Conservation (phyloP, 331 rosid genomes). For the Acacia concinna region DNA sequence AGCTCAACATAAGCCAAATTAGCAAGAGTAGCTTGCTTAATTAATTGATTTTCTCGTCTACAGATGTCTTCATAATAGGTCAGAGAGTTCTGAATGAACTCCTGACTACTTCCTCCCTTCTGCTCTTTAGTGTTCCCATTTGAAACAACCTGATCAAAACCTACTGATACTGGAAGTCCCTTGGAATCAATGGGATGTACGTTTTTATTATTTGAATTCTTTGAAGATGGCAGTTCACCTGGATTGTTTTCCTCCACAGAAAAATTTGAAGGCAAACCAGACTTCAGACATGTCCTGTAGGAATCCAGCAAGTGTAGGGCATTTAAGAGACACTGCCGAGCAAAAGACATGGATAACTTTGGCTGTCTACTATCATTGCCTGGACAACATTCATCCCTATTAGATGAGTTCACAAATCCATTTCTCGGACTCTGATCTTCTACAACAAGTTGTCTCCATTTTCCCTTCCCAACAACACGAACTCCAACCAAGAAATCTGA, state of each 20-base stretch:
- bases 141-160: constrained; percentile 61
- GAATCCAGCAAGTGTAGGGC: constrained; percentile 67
- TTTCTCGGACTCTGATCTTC: constrained; percentile 62
- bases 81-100: constrained; percentile 83
- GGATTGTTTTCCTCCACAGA: constrained; percentile 67
- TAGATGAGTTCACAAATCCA: constrained; percentile 40
- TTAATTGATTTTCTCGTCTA: constrained; percentile 65
- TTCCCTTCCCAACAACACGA: constrained; percentile 78
- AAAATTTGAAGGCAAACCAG: constrained; percentile 63
- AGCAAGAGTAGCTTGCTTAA: constrained; percentile 90
- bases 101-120: constrained; percentile 76
- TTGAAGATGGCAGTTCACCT: constrained; percentile 54
- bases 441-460: constrained; percentile 92
- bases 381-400: constrained; percentile 44
- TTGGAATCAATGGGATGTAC: constrained; percentile 60
- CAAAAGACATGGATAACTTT: constrained; percentile 77
- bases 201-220: constrained; percentile 61
- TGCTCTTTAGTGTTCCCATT: constrained; percentile 91
- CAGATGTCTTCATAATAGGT: constrained; percentile 65
- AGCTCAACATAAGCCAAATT: constrained; percentile 87
- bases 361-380: constrained; percentile 64
- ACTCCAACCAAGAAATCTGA: constrained; percentile 60
- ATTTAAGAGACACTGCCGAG: constrained; percentile 77
- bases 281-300: constrained; percentile 47
- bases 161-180: constrained; percentile 52